Evolutionary conservation across 768 basidiomycete genomes (phyloP), one percentile per base, ranked within the genome.

Genomic region (Mycena capillaripes): DNA sequence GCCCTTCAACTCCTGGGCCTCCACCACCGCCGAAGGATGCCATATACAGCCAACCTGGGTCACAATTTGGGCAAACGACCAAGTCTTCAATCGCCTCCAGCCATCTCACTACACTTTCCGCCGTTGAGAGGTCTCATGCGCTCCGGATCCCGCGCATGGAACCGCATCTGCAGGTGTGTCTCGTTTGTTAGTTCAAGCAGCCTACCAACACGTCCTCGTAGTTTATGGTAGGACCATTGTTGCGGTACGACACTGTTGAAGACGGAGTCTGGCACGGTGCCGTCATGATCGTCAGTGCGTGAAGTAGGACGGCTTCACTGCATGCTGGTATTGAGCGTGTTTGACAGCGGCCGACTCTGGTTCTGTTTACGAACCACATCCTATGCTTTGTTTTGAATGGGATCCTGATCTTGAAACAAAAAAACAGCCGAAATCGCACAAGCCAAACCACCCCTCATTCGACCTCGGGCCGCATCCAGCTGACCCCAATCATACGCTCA

Each of bases 141-240:
- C 83, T 91, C 42, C 85, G 85, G 60, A 84, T 89, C 8, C 89
- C 89, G 23, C 86, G 90, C 48, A 97, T 95, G 93, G 82, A 91
- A 25, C 96, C 96, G 11, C 89, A 93, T 81, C 86, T 98, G 30
- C 92, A 94, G 80, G 88, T 87, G 66, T 46, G 82, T 77, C 14
- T 50, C 29, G 32, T 32, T 30, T 9, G 48, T 23, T 50, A 63
- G 25, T 50, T 5, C 14, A 7, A 55, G n/a, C n/a, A 42, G 16
- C 64, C 29, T 36, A 25, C 65, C 52, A 32, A 60, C 55, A 32
- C 52, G 48, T 6, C 42, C 55, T 55, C 68, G 42, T 17, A 93
- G 86, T 89, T 97, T 77, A 97, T 97, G 95, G 95, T 94, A 66
- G 96, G 97, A 0, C 96, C 96, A 25, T 84, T 98, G 21, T 82